Base-by-base conservation (phyloP, 2,329 filamentous ascomycete genomes). In the Pseudocercospora cruenta region DNA sequence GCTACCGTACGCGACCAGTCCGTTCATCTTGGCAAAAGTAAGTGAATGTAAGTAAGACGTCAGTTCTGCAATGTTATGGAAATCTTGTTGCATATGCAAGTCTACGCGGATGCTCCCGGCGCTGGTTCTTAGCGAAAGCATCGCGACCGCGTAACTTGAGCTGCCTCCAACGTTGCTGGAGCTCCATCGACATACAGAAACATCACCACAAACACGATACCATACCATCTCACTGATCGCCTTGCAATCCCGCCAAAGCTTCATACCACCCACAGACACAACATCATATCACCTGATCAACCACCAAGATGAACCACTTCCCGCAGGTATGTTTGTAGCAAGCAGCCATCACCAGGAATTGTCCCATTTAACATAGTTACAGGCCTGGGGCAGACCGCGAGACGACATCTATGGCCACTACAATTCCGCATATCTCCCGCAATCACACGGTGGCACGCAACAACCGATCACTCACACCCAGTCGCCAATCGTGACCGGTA, bases 401-500 rank as follows among this genome's bases (percentile, higher is more conserved):
- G 92, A 99, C 82, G 95, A 99, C 81, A 86, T 98, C 77, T 99
- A 98, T 83, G 95, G 95, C 75, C 85, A 91, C 76, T 99, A 99
- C 82, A 92, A 98, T 82, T 84, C 86, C 77, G 92, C 93, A 66
- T 94, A 94, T 80, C 90, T 98, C 78, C 88, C 92, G 74, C 83
- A 82, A 74, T 85, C 84, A 63, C 86, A 84, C 62, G 73, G 74
- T 67, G 73, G 73, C 64, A 71, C 67, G 62, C 73, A 74, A 66
- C 71, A 73, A 58, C 92, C 94, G 65, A 93, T 88, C 78, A 88
- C 93, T 77, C 92, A 96, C 81, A 97, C 95, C 63, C 93, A 97
- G 82, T 89, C 89, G 33, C 95, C 95, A 75, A 90, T 96, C 72
- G 95, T 99, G 69, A 99, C 95, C 60, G 95, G 95, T 77, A 98